Evolutionary conservation across 495 filamentous ascomycete species (phyloP).

Genomic region (Daldinia concentrica): DNA sequence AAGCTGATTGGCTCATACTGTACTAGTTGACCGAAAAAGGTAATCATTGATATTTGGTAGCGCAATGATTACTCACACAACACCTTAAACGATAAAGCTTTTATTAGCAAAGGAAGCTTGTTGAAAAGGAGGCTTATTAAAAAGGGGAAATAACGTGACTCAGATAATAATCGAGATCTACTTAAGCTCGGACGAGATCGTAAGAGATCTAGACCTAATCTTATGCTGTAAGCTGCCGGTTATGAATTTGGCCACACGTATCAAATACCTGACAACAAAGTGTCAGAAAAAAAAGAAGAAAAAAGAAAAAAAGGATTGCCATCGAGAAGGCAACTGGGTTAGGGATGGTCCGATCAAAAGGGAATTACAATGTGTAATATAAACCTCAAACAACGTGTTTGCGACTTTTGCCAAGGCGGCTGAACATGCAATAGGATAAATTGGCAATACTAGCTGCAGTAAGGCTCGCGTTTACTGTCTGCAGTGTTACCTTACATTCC

Average conservation of each 20-base stretch:
- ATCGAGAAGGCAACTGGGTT: conserved; percentile 12
- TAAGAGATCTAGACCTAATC: conserved; percentile 19
- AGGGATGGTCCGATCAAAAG: conserved; percentile 13
- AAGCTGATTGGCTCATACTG: conserved; percentile 28
- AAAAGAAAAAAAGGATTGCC: conserved; percentile 11
- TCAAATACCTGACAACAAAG: neutral
- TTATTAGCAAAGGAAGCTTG: neutral
- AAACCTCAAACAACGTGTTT: conserved; percentile 31
- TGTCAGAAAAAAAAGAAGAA: neutral
- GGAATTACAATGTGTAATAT: conserved; percentile 32
- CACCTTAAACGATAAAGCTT: neutral
- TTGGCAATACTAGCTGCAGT: conserved; percentile 24
- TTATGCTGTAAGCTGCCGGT: conserved; percentile 5
- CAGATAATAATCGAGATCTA: neutral
- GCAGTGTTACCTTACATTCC: conserved; percentile 26
- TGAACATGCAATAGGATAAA: conserved; percentile 47
- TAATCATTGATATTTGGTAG: conserved; percentile 9
- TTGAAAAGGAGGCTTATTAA: neutral
- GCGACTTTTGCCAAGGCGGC: conserved; percentile 43
- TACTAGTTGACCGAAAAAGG: conserved; percentile 24
- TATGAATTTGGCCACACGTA: neutral
- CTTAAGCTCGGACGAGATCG: neutral
- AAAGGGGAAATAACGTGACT: neutral
- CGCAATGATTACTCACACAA: neutral
- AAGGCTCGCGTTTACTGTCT: conserved; percentile 33